Conservation (phyloP, 768 basidiomycete species). For the Leccinellum albellum region DNA sequence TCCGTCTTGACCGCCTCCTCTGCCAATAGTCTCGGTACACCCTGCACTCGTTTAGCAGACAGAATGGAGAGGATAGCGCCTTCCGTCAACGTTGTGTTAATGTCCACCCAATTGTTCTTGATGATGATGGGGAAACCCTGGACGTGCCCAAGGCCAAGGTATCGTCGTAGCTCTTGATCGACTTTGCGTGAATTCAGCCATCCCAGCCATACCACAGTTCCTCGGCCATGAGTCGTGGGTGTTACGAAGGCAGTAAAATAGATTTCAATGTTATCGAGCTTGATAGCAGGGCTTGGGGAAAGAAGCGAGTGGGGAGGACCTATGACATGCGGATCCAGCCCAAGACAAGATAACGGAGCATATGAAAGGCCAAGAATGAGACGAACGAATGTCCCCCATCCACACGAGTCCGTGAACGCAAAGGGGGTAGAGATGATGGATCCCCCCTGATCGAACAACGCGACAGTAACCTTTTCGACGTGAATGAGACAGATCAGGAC, state of each 20-base stretch:
- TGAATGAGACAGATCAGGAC: not conserved
- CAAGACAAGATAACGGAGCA: not conserved
- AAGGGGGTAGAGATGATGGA: not conserved
- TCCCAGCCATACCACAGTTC: not conserved
- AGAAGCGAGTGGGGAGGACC: not conserved
- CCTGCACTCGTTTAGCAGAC: not conserved
- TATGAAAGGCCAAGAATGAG: not conserved
- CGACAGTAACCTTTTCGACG: not conserved
- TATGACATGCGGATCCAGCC: not conserved
- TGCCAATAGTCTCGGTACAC: not conserved
- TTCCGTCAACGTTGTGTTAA: not conserved
- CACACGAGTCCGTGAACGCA: not conserved
- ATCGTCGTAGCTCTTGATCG: not conserved
- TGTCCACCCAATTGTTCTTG: not conserved
- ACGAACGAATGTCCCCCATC: not conserved
- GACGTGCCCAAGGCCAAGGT: not conserved
- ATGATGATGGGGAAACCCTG: not conserved
- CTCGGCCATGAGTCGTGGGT: not conserved
- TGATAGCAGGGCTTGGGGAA: not conserved
- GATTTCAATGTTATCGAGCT: not conserved
- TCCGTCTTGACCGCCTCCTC: not conserved
- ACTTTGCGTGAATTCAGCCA: not conserved
- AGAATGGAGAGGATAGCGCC: not conserved
- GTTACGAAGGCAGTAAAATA: not conserved
- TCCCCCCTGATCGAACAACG: not conserved